phyloP scores from a whole-genome alignment of 208 protist genomes.

The Crithidia expoeki region DNA sequence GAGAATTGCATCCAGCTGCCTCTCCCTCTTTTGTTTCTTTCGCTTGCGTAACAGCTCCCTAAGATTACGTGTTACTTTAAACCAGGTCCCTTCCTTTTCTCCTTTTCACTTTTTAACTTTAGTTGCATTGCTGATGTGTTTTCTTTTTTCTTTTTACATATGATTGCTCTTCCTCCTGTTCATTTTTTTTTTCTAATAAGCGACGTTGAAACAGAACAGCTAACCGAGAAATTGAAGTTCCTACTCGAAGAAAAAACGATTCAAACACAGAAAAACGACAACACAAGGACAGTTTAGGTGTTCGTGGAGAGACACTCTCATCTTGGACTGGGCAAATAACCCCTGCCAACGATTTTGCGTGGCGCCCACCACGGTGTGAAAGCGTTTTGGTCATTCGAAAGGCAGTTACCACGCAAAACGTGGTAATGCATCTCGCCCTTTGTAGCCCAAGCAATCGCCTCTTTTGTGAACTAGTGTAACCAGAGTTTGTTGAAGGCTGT shows the following conservation, averaged over 20 bases:
- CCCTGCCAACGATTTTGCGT: too few relatives aligned
- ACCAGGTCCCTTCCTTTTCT: background rate
- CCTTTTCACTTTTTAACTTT: constrained; percentile 3
- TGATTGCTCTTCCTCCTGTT: constrained; percentile 1
- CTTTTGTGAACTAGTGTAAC: too few relatives aligned
- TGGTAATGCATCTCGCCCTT: too few relatives aligned
- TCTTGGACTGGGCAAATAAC: too few relatives aligned
- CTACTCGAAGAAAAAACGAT: background rate
- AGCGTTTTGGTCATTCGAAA: too few relatives aligned
- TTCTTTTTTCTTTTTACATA: constrained; percentile 18
- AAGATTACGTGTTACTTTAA: background rate
- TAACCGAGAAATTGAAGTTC: constrained; percentile 7
- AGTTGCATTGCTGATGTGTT: constrained; percentile 3
- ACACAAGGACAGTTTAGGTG: too few relatives aligned
- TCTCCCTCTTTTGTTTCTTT: constrained; percentile 1
- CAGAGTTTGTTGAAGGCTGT: too few relatives aligned
- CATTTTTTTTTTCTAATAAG: constrained; percentile 3
- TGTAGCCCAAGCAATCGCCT: too few relatives aligned
- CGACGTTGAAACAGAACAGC: constrained; percentile 13
- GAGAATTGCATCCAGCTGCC: too few relatives aligned
- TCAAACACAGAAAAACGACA: background rate
- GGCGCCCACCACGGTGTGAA: too few relatives aligned
- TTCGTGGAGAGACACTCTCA: too few relatives aligned
- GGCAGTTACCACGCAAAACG: too few relatives aligned
- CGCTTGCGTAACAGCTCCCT: constrained; percentile 10